phyloP scores from a whole-genome alignment of 2,329 filamentous ascomycete species.

The Ascochyta pisi region DNA sequence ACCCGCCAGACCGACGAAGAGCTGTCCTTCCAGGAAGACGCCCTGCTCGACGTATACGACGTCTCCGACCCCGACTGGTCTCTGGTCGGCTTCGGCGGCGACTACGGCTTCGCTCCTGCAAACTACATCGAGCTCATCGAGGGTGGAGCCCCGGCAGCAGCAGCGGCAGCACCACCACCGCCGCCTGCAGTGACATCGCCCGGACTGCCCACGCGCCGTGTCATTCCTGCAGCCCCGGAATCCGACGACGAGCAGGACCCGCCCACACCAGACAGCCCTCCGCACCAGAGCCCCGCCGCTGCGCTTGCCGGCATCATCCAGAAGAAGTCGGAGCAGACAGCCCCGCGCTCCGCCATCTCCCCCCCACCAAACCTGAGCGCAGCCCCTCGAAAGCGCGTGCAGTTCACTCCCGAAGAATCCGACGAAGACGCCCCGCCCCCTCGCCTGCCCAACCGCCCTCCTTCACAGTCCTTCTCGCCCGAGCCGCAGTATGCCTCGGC shows the following conservation, averaged over 20 bases:
- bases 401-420: conserved; percentile 71
- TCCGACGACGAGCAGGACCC: conserved; percentile 54
- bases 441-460: conserved; percentile 66
- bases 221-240: conserved; percentile 49
- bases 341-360: conserved; percentile 46
- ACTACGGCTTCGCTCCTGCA: conserved; percentile 92
- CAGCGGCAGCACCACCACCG: conserved; percentile 19
- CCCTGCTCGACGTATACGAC: conserved; percentile 83
- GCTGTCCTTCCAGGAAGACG: conserved; percentile 91
- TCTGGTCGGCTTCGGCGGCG: conserved; percentile 80
- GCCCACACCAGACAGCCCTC: conserved; percentile 54
- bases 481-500: conserved; percentile 52
- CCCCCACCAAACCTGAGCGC: conserved; percentile 61
- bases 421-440: conserved; percentile 68
- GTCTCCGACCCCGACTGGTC: conserved; percentile 96
- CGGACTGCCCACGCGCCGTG: conserved; percentile 49
- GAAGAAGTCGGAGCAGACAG: conserved; percentile 53
- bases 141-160: conserved; percentile 47
- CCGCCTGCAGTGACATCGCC: conserved; percentile 52
- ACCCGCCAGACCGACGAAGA: conserved; percentile 97
- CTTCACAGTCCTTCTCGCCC: conserved; percentile 62
- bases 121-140: conserved; percentile 88
- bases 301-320: conserved; percentile 62
- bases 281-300: conserved; percentile 62
- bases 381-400: conserved; percentile 56